These are phyloP conservation scores for Bryoerythrophyllum caledonicum DNA, from an alignment of 225 moss, liverwort and hornwort genomes.

Conservation along the genomic window DNA sequence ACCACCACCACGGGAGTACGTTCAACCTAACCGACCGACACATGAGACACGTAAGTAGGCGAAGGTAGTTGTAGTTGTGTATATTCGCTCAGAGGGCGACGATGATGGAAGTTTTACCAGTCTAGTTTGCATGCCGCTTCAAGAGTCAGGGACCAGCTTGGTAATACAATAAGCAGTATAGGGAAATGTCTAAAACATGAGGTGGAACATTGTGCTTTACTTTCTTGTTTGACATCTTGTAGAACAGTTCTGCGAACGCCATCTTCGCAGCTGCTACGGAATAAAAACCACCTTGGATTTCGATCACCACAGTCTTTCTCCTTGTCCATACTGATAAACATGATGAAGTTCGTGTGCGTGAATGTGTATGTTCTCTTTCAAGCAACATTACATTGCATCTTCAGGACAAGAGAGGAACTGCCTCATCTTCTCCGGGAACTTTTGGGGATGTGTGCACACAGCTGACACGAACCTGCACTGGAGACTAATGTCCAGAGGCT, in stretches of 20 bases:
- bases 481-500: not conserved
- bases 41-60: not conserved
- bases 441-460: not conserved
- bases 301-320: not conserved
- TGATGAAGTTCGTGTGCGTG: not conserved
- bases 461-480: not conserved
- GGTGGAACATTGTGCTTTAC: not conserved
- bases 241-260: not conserved
- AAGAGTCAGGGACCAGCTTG: not conserved
- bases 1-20: slow-evolving; percentile 22
- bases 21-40: not conserved
- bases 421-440: not conserved
- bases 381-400: not conserved
- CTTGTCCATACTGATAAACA: too few species aligned
- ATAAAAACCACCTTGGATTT: slow-evolving; percentile 8
- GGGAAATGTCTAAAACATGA: not conserved
- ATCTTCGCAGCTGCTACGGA: not conserved
- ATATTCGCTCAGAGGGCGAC: slow-evolving; percentile 34
- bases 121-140: not conserved
- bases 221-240: not conserved
- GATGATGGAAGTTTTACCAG: not conserved
- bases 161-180: not conserved
- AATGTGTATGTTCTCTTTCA: not conserved
- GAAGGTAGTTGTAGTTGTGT: slow-evolving; percentile 15
- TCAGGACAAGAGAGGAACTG: too few species aligned